phyloP scores from a whole-genome alignment of 163 green algal genomes.

The Prototheca stagnorum region DNA sequence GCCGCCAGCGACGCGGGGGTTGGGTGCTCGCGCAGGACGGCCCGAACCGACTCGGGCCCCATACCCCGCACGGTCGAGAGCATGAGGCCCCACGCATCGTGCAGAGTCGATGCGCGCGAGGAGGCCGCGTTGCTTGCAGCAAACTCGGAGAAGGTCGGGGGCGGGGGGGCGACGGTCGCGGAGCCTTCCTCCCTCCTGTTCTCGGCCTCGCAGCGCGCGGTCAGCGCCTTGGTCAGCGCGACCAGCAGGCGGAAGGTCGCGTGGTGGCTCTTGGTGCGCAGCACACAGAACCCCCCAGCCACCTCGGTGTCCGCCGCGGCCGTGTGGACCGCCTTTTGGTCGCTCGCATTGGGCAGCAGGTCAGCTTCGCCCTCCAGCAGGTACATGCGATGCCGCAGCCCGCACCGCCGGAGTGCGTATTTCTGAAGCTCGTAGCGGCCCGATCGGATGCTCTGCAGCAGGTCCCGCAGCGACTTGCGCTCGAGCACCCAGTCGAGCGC shows the following conservation, averaged over 20 bases:
- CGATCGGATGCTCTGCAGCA: slow-evolving; percentile 31
- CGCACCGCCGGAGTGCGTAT: slow-evolving; percentile 37
- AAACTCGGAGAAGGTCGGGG: slow-evolving; percentile 14
- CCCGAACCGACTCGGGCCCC: slow-evolving; percentile 6
- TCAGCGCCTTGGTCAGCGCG: slow-evolving; percentile 18
- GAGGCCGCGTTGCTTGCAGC: background rate
- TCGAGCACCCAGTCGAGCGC: slow-evolving; percentile 60
- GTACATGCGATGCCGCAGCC: slow-evolving; percentile 43
- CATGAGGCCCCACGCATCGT: slow-evolving; percentile 40
- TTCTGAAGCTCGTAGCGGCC: slow-evolving; percentile 56
- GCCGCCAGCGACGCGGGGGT: slow-evolving; percentile 20
- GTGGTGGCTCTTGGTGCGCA: slow-evolving; percentile 20
- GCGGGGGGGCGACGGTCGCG: background rate
- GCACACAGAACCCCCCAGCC: slow-evolving; percentile 36
- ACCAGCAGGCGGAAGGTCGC: slow-evolving; percentile 29
- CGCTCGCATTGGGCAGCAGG: slow-evolving; percentile 2
- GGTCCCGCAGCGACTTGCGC: slow-evolving; percentile 50
- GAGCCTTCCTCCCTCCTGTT: too few relatives aligned
- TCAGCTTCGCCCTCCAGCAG: slow-evolving; percentile 52
- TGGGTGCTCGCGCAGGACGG: slow-evolving; percentile 15
- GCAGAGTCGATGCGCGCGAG: slow-evolving; percentile 19
- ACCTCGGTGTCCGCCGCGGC: slow-evolving; percentile 17
- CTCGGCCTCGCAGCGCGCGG: slow-evolving; percentile 13
- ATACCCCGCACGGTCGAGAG: slow-evolving; percentile 26
- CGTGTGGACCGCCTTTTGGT: slow-evolving; percentile 31